Base-by-base conservation (phyloP, 108 stramenopile genomes). In the Cyclostephanos invisitatus region DNA sequence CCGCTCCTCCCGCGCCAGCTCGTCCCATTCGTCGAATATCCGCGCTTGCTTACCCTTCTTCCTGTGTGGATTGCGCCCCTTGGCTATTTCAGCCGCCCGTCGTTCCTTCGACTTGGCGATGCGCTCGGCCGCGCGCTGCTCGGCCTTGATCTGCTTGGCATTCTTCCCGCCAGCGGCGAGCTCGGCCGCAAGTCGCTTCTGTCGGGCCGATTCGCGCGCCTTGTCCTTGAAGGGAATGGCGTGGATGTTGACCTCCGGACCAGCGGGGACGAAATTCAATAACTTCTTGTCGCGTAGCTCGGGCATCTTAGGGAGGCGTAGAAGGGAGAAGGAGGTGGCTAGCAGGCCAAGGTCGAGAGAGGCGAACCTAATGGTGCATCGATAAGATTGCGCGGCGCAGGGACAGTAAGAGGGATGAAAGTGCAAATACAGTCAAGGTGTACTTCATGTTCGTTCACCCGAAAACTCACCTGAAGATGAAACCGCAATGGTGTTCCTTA, bases 1-100 rank as follows among this genome's bases (percentile, higher is more conserved):
- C 25, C 97, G 68, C 70, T 98, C 98, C 73, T 99, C 99, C 71
- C 92, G 93, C 6, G 97, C 99, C 37, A 99, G 78, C 46, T 98
- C 97, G 58, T 98, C 98, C 99, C 99, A 99, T 66, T 99, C 99
- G 65, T 97, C 97, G 25, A 89, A 72, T 36, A 99, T 89, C 65
- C 89, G 86, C 44, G 85, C 84, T 56, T 94, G 84, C 50, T 85
- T 75, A 20, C 98, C 94, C 38, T 90, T 78, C 85, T 96, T 96
- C 76, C 94, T 95, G 59, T 94, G 88, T 6, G 90, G 90, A 78
- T 97, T 95, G 8, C 96, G 80, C 37, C 94, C 95, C 64, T 95
- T 93, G 20, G 84, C 81, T n/a, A 89, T 83, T 32, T 84, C 88
- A 2, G 58, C 78, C 44, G 86, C 68, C 3, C 87, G 77, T 28